Base-by-base conservation (phyloP, 2,329 filamentous ascomycete species). In the Colletotrichum lupini region DNA sequence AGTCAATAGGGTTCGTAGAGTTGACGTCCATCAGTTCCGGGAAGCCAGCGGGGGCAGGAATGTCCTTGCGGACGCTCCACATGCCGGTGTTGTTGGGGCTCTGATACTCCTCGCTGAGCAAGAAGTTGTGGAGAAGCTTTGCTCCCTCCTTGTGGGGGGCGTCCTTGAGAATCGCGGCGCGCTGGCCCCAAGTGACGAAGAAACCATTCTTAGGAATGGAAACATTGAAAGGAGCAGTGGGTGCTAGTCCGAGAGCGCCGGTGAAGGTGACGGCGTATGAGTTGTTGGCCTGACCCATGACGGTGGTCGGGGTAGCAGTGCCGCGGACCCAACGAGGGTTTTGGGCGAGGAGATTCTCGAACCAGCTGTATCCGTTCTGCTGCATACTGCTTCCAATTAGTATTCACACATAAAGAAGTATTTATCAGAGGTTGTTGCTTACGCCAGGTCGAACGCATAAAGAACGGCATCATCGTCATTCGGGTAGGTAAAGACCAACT, bases 401-500 rank as follows among this genome's bases (percentile, higher is more conserved):
- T 53, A 42, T 74, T 52, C 24, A 26, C 53, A 16, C 66, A 22
- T 24, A 7, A 22, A 8, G 16, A 5, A 1, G 5, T 46, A n/a
- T 14, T 6, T 7, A 30, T 9, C 1, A 12, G 7, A 49, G 42
- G 42, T n/a, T 9, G 1, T 12, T 16, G 76, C 83, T 81, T 78
- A 85, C 84, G 89, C 84, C 1, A 87, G 79, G 53, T 88, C 81
- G 56, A 87, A 88, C 3, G 85, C 84, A 55, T 82, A 89, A 0
- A 88, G 79, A 2, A 90, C 84, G 0, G 88, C 88, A 67, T 90
- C 88, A 55, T 90, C 88, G 52, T 90, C 89, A 72, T 90, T 89
- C 12, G 88, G 89, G 68, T 90, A 90, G 0, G 87, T 89, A 11
- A 90, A 77, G 3, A 86, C 85, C 6, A 90, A 79, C 77, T 87